Evolutionary conservation across 805 yeast species (phyloP).

Genomic region (Candida sakaeoensis): DNA sequence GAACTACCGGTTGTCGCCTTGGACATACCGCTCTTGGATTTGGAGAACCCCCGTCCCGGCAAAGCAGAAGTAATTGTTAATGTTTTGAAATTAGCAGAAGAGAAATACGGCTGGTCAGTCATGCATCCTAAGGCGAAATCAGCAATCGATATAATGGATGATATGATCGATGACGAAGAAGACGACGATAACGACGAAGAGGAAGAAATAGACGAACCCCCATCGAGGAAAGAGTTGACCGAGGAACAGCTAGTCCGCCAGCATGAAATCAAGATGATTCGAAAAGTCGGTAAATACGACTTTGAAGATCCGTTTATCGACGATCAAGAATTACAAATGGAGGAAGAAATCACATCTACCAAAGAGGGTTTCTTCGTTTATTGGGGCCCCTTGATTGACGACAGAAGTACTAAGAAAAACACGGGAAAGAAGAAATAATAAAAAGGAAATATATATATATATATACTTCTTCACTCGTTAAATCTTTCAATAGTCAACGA

Average conservation of each 20-base stretch:
- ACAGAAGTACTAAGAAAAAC: slow-evolving; percentile 25
- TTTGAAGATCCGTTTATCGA: slow-evolving; percentile 93
- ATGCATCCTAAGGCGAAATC: slow-evolving; percentile 65
- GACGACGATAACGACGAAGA: slow-evolving; percentile 23
- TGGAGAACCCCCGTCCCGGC: slow-evolving; percentile 49
- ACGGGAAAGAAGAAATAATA: slow-evolving; percentile 14
- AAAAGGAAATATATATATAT: slow-evolving; percentile 4
- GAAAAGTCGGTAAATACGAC: slow-evolving; percentile 89
- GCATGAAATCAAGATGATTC: slow-evolving; percentile 49
- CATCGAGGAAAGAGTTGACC: slow-evolving; percentile 21
- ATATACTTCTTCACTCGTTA: slow-evolving; percentile 10
- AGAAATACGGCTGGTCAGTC: slow-evolving; percentile 75
- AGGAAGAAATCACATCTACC: slow-evolving; percentile 88
- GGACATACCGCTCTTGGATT: slow-evolving; percentile 48
- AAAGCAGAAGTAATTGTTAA: slow-evolving; percentile 66
- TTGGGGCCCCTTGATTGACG: slow-evolving; percentile 83
- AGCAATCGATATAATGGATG: slow-evolving; percentile 49
- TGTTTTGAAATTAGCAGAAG: slow-evolving; percentile 71
- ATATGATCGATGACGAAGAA: slow-evolving; percentile 29
- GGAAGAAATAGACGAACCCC: slow-evolving; percentile 11
- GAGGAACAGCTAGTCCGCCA: slow-evolving; percentile 43
- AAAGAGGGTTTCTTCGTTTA: slow-evolving; percentile 95
- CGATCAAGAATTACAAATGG: slow-evolving; percentile 88
- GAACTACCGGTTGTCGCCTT: slow-evolving; percentile 50
- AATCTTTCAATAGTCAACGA: slow-evolving; percentile 34